phyloP scores from a whole-genome alignment of 2,329 filamentous ascomycete genomes.

The Colletotrichum incanum region DNA sequence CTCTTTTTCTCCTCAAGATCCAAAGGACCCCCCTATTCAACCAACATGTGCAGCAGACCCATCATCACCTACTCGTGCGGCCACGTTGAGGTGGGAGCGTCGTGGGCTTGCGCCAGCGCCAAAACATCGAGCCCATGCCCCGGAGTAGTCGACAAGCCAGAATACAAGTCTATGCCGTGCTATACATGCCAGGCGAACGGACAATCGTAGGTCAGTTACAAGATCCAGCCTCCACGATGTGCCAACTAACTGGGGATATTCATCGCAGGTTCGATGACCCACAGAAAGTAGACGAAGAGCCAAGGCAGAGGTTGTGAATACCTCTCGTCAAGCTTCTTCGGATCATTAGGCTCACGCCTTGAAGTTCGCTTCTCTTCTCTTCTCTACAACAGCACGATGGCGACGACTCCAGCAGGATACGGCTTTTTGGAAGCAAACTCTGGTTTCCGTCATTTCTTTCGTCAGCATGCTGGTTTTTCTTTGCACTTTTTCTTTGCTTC shows the following conservation, averaged over 20 bases:
- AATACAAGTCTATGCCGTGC: constrained; percentile 17
- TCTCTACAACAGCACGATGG: constrained; percentile 3
- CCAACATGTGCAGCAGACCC: constrained; percentile 30
- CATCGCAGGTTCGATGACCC: neutral
- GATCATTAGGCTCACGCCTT: neutral
- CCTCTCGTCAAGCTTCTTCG: neutral
- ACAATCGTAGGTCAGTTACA: constrained; percentile 42
- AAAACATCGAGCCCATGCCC: constrained; percentile 2
- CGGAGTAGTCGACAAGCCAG: constrained; percentile 24
- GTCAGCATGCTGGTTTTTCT: constrained; percentile 15
- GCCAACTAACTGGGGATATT: constrained; percentile 4
- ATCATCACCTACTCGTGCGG: constrained; percentile 24
- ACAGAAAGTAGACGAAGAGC: neutral
- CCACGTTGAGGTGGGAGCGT: neutral
- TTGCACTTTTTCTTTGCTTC: constrained; percentile 10
- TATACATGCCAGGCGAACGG: constrained; percentile 32
- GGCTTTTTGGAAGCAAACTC: neutral
- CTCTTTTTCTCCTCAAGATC: neutral
- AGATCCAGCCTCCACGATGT: neutral
- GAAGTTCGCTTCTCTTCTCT: constrained; percentile 20
- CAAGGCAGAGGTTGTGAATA: constrained; percentile 22
- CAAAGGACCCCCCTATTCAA: neutral
- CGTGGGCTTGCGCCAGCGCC: constrained; percentile 19
- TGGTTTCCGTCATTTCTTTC: neutral
- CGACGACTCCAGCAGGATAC: constrained; percentile 6